Evolutionary conservation across 371 early-diverging fungal genomes (phyloP).

Genomic region (Quaeritorhiza haematococci): DNA sequence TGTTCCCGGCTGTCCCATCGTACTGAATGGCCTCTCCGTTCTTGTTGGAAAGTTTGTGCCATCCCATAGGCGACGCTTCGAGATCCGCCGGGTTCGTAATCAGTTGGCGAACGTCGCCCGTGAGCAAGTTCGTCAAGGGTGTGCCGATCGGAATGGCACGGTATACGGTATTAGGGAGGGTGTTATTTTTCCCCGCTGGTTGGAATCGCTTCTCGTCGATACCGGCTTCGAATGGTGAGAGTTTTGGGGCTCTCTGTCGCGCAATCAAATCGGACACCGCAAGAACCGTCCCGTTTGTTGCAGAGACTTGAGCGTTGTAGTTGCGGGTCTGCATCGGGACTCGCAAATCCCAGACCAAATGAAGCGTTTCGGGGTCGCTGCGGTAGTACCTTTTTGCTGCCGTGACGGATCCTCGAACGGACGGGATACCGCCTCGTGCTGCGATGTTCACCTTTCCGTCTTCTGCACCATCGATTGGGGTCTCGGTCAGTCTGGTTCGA

Average conservation of each 20-base stretch:
- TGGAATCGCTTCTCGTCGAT: background rate
- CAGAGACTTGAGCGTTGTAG: constrained; percentile 80
- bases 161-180: constrained; percentile 69
- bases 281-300: constrained; percentile 60
- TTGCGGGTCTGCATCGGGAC: constrained; percentile 85
- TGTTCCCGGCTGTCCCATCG: constrained; percentile 77
- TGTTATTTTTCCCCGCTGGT: too few species aligned
- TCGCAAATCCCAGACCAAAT: constrained; percentile 82
- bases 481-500: background rate
- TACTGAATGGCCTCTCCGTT: constrained; percentile 17
- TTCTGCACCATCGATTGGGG: background rate
- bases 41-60: constrained; percentile 58
- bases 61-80: constrained; percentile 72
- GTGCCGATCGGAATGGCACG: constrained; percentile 78
- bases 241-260: too few species aligned
- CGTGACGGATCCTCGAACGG: too few species aligned
- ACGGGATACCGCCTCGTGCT: too few species aligned
- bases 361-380: constrained; percentile 4
- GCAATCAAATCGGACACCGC: constrained; percentile 84
- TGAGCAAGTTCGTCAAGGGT: constrained; percentile 71
- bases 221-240: too few species aligned
- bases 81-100: constrained; percentile 68
- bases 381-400: background rate
- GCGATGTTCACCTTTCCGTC: too few species aligned
- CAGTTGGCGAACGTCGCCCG: constrained; percentile 51